A percentile compares a stretch with the other conserved stretches of the same genome.
Evolutionary conservation across 2,329 filamentous ascomycete genomes (phyloP).

Genomic region (Atkinsonella texensis): DNA sequence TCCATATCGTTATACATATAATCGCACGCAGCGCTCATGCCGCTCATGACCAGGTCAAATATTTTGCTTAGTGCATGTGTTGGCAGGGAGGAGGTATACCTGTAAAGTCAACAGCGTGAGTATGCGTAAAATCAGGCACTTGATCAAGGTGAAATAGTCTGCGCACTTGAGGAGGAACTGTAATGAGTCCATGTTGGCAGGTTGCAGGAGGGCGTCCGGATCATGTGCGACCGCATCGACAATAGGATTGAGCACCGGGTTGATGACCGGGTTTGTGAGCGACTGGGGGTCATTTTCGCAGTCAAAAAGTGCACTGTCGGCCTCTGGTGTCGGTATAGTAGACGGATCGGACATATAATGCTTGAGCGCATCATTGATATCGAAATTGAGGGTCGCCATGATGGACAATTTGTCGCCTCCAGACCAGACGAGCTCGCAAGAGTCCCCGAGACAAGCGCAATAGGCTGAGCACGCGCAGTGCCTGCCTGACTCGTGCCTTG

Average conservation of each 20-base stretch:
- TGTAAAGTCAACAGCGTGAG: conserved; percentile 44
- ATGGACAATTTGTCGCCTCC: conserved; percentile 18
- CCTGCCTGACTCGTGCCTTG: not conserved
- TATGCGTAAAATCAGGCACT: not conserved
- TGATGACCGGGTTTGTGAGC: conserved; percentile 66
- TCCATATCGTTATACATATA: conserved; percentile 77
- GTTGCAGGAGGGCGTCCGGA: conserved; percentile 73
- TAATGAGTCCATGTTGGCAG: conserved; percentile 76
- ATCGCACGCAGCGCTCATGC: conserved; percentile 74
- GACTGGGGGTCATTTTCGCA: conserved; percentile 87
- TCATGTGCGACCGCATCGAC: conserved; percentile 86
- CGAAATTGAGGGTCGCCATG: conserved; percentile 74
- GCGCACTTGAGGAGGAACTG: conserved; percentile 95
- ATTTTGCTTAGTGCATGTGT: conserved; percentile 81
- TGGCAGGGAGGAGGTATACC: conserved; percentile 69
- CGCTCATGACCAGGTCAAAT: conserved; percentile 80
- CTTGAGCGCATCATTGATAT: conserved; percentile 94
- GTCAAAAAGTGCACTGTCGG: conserved; percentile 70
- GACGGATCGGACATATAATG: conserved; percentile 90
- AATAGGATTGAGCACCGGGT: conserved; percentile 79
- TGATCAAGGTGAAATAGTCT: conserved; percentile 1
- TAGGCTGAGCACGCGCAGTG: no score
- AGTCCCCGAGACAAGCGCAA: no score
- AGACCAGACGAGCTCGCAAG: conserved; percentile 6
- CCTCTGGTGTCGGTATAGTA: conserved; percentile 73